Percentiles rank a stretch among this genome's conserved stretches.
Evolutionary conservation across 371 early-diverging fungal genomes (phyloP).

Genomic region (Apophysomyces variabilis): DNA sequence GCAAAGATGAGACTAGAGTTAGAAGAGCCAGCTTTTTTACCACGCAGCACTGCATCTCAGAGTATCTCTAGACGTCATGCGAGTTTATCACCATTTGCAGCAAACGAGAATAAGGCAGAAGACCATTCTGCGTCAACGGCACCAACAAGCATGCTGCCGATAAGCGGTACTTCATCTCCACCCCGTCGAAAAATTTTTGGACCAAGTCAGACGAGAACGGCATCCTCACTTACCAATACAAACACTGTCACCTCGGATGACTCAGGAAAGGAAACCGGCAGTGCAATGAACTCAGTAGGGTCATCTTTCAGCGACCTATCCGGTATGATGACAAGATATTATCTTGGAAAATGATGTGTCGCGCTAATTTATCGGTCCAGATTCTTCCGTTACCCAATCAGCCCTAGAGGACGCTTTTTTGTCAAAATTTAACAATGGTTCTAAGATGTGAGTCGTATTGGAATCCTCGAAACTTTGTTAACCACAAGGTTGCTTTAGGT

Average conservation of each 20-base stretch:
- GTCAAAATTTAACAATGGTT: slow-evolving; percentile 58
- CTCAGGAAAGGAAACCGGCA: slow-evolving; percentile 27
- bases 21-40: slow-evolving; percentile 49
- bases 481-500: slow-evolving; percentile 15
- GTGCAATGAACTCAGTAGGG: slow-evolving; percentile 54
- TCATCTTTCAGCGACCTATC: slow-evolving; percentile 63
- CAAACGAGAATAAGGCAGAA: slow-evolving; percentile 19
- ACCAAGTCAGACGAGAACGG: background rate
- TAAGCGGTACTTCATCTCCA: background rate
- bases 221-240: background rate
- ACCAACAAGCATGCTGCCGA: background rate
- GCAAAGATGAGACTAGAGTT: slow-evolving; percentile 34
- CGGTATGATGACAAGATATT: slow-evolving; percentile 24
- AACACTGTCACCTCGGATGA: slow-evolving; percentile 13
- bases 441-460: slow-evolving; percentile 50
- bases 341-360: background rate
- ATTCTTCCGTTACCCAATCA: slow-evolving; percentile 64
- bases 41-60: slow-evolving; percentile 12
- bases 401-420: slow-evolving; percentile 65
- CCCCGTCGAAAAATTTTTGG: background rate
- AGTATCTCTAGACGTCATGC: slow-evolving; percentile 9
- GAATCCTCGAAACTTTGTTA: background rate
- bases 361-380: slow-evolving; percentile 20
- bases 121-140: background rate
- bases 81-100: slow-evolving; percentile 16